These are phyloP conservation scores for Panaeolus cyanescens DNA, from an alignment of 768 basidiomycete genomes.

Conservation along the genomic window DNA sequence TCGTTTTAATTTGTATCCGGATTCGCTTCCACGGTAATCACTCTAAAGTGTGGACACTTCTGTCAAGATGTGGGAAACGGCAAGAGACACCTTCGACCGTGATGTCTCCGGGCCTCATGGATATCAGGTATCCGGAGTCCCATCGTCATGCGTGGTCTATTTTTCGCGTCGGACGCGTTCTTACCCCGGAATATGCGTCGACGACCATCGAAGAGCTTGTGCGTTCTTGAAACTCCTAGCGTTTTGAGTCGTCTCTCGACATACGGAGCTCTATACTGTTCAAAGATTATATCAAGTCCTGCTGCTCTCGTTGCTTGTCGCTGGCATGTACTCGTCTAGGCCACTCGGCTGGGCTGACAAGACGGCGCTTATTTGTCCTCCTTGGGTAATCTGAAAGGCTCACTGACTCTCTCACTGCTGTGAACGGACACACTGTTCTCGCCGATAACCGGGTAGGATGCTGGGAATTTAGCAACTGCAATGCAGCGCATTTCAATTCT, in stretches of 20 bases:
- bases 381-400: conserved; percentile 3
- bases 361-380: conserved; percentile 2
- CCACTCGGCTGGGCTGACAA: neutral
- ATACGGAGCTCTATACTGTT: no score
- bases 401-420: neutral
- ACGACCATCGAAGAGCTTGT: neutral
- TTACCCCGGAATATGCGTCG: neutral
- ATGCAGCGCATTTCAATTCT: neutral
- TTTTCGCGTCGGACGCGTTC: neutral
- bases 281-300: no score
- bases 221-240: no score
- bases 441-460: neutral
- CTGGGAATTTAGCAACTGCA: neutral
- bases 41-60: neutral
- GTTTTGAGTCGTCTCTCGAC: no score
- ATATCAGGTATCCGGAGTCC: neutral
- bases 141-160: neutral
- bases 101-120: neutral
- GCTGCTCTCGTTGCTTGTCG: no score
- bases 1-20: neutral
- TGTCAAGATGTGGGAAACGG: conserved; percentile 1
- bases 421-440: neutral
- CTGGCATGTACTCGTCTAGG: neutral
- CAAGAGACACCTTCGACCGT: neutral
- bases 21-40: neutral